Evolutionary conservation across 768 basidiomycete species (phyloP), one percentile per base, ranked within the genome.

Genomic region (Tephrocybe sp.): DNA sequence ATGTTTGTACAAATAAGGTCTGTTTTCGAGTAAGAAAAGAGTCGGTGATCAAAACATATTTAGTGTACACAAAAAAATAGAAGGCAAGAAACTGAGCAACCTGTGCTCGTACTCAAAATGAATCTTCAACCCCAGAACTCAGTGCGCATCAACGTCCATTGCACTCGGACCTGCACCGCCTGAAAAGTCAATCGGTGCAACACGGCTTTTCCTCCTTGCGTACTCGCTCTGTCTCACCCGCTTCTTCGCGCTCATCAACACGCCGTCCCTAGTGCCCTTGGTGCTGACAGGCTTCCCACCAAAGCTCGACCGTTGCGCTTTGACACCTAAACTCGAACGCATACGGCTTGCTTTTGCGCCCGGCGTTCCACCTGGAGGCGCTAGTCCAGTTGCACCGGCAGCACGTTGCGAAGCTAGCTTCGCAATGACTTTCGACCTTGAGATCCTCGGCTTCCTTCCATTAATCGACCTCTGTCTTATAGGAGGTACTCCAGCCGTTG

Each of bases 361-460:
- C 48, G 58, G 57, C 17, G 58, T 58, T 20, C 48, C 54, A 15
- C 51, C 46, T 18, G 53, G 51, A 17, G 28, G 26, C 36, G 33
- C 37, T 17, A 47, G 45, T 25, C 40, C 38, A 25, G 58, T 50
- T 32, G 57, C 45, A 24, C 53, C 57, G 2, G 79, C 78, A 12
- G 78, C 80, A 5, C 90, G 81, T 65, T 91, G 86, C 12, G 86
- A 86, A 1, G 85, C 86, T 30, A 91, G 71, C 58, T 77, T 81
- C 0, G 89, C 86, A 39, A 91, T 89, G 34, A 92, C 87, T 54
- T 84, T 86, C 23, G 88, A 88, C 33, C 90, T 80, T 37, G 90
- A 92, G 56, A 92, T 88, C 7, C 88, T 80, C 3, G 90, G 90
- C 62, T 83, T 85, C 50, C 86, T 79, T 8, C 78, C 74, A 23